These are phyloP conservation scores for Thamnidium elegans DNA, from an alignment of 192 early-diverging fungal genomes.

Conservation along the genomic window DNA sequence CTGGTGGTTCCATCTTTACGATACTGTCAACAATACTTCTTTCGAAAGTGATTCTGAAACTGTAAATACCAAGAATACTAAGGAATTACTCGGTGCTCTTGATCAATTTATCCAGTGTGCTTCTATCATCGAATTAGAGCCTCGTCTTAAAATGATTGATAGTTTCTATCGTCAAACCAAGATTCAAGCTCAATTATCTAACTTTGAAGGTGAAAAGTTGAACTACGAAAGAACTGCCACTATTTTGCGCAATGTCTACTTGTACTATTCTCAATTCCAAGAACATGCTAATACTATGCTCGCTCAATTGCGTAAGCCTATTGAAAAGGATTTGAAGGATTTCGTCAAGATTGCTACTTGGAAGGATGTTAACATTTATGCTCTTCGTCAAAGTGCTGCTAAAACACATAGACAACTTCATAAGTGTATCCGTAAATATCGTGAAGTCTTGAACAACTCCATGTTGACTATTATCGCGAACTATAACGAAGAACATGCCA, in stretches of 20 bases:
- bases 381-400: conserved; percentile 83
- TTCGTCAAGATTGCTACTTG: conserved; percentile 95
- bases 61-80: conserved; percentile 31
- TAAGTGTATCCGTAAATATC: conserved; percentile 88
- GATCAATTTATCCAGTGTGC: conserved; percentile 82
- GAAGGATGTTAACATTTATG: conserved; percentile 95
- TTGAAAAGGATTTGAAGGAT: conserved; percentile 86
- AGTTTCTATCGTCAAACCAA: conserved; percentile 23
- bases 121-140: conserved; percentile 74
- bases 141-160: conserved; percentile 54
- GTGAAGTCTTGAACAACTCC: conserved; percentile 71
- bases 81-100: conserved; percentile 59
- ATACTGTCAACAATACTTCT: conserved; percentile 46
- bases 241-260: conserved; percentile 68
- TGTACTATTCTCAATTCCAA: conserved; percentile 81
- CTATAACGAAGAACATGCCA: conserved; percentile 42
- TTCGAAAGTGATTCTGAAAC: conserved; percentile 28
- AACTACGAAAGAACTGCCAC: conserved; percentile 37
- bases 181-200: conserved; percentile 32
- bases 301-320: conserved; percentile 60
- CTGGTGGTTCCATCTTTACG: conserved; percentile 91
- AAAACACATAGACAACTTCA: conserved; percentile 88
- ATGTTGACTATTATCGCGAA: conserved; percentile 64
- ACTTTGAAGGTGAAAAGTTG: conserved; percentile 7
- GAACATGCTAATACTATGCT: conserved; percentile 55